Evolutionary conservation across 192 early-diverging fungal genomes (phyloP).

Genomic region (Nowakowskiella sp.): DNA sequence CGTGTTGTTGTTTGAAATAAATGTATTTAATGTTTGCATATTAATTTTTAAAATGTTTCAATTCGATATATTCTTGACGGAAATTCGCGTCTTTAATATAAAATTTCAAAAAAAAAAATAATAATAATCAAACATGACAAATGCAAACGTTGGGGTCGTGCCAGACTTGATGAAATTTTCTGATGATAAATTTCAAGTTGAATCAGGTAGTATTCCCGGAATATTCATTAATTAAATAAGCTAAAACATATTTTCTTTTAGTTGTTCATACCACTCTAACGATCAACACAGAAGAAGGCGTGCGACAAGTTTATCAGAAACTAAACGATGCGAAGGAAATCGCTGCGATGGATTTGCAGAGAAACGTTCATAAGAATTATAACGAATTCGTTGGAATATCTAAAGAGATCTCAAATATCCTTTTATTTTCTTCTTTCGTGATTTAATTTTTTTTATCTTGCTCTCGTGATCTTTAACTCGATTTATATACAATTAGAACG

Average conservation of each 20-base stretch:
- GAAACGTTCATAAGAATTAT: slow-evolving; percentile 81
- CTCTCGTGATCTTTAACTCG: not conserved
- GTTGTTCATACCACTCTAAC: not conserved
- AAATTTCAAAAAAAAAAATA: no score
- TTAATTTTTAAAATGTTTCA: no score
- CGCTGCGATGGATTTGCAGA: slow-evolving; percentile 63
- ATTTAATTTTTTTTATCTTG: not conserved
- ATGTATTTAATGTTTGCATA: no score
- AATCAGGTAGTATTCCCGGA: not conserved
- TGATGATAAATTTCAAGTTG: not conserved
- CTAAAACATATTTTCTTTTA: not conserved
- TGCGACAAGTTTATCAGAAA: slow-evolving; percentile 3
- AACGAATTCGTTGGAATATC: slow-evolving; percentile 78
- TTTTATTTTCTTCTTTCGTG: slow-evolving; percentile 1
- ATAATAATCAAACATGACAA: no score
- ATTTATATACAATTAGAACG: slow-evolving; percentile 43
- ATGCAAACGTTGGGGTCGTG: no score
- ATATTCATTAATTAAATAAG: not conserved
- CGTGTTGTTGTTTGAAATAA: no score
- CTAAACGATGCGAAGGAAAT: slow-evolving; percentile 58
- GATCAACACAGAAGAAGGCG: slow-evolving; percentile 8
- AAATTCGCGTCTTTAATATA: no score
- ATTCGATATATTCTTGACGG: no score
- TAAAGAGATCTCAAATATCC: slow-evolving; percentile 65
- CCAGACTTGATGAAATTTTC: not conserved